These are phyloP conservation scores for Apiospora kogelbergensis DNA, from an alignment of 2,329 filamentous ascomycete genomes.

Conservation along the genomic window DNA sequence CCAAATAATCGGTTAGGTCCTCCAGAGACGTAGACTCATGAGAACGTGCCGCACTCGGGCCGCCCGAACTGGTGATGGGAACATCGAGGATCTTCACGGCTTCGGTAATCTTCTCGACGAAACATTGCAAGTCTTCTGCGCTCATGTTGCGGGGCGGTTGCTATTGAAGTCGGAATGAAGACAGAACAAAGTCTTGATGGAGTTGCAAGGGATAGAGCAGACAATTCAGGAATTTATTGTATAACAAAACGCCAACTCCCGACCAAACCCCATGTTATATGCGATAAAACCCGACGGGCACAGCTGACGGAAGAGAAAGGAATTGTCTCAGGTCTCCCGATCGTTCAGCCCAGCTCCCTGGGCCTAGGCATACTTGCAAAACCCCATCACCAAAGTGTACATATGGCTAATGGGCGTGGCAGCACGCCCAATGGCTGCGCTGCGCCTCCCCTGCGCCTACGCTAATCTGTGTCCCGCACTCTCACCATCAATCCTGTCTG, in stretches of 20 bases:
- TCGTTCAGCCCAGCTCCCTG: neutral
- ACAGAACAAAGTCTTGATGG: slow-evolving; percentile 4
- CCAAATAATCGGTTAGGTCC: slow-evolving; percentile 17
- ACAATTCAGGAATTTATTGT: neutral
- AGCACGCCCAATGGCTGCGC: neutral
- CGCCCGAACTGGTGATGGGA: slow-evolving; percentile 9
- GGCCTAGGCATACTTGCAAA: neutral
- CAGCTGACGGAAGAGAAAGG: neutral
- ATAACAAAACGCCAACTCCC: neutral
- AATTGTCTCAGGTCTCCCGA: neutral
- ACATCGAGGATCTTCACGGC: slow-evolving; percentile 23
- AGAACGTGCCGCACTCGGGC: slow-evolving; percentile 4
- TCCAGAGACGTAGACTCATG: slow-evolving; percentile 15
- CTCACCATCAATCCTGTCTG: neutral
- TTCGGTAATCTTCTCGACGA: slow-evolving; percentile 20
- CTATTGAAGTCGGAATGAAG: neutral
- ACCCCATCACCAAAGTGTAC: neutral
- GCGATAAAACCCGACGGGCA: neutral
- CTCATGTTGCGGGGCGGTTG: neutral
- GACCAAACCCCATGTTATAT: neutral
- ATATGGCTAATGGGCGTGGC: neutral
- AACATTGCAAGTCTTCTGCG: slow-evolving; percentile 16
- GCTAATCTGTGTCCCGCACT: neutral
- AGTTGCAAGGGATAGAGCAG: neutral
- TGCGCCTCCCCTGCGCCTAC: slow-evolving; percentile 3